These are phyloP conservation scores for Pichia californica DNA, from an alignment of 805 yeast genomes.

Conservation along the genomic window DNA sequence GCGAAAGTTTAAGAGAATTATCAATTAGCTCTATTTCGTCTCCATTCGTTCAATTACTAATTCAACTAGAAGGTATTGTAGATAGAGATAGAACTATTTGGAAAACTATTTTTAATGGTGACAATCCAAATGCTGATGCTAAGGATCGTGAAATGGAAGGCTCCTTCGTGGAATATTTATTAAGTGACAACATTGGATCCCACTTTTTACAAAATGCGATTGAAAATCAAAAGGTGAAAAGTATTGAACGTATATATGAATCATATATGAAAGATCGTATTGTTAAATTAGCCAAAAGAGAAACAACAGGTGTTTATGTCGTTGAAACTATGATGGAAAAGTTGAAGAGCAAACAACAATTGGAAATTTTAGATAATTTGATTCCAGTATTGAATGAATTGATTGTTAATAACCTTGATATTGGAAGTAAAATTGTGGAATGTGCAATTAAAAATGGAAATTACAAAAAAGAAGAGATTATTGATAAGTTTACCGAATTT, in stretches of 20 bases:
- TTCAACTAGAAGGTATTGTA: conserved; percentile 75
- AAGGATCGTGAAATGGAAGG: conserved; percentile 57
- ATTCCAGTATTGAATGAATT: conserved; percentile 61
- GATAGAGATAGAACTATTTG: conserved; percentile 68
- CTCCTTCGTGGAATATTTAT: conserved; percentile 74
- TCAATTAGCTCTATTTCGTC: conserved; percentile 80
- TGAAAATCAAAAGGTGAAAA: conserved; percentile 57
- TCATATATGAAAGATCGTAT: conserved; percentile 71
- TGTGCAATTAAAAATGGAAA: conserved; percentile 54
- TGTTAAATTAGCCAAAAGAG: conserved; percentile 67
- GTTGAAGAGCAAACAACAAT: conserved; percentile 57
- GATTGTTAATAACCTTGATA: conserved; percentile 61
- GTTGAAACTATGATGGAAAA: conserved; percentile 64
- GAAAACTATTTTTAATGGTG: conserved; percentile 52
- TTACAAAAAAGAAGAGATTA: conserved; percentile 55
- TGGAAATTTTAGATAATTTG: conserved; percentile 53
- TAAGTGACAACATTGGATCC: conserved; percentile 88
- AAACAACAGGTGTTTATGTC: conserved; percentile 78
- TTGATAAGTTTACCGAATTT: conserved; percentile 42
- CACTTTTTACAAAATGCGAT: conserved; percentile 79
- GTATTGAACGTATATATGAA: conserved; percentile 62
- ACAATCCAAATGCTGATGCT: conserved; percentile 43
- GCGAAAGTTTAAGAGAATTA: conserved; percentile 53
- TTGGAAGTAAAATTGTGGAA: conserved; percentile 60
- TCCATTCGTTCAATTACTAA: conserved; percentile 74